A percentile compares a stretch with the other conserved stretches of the same genome.
phyloP scores from a whole-genome alignment of 2,329 filamentous ascomycete species.

The Bipolaris oryzae region DNA sequence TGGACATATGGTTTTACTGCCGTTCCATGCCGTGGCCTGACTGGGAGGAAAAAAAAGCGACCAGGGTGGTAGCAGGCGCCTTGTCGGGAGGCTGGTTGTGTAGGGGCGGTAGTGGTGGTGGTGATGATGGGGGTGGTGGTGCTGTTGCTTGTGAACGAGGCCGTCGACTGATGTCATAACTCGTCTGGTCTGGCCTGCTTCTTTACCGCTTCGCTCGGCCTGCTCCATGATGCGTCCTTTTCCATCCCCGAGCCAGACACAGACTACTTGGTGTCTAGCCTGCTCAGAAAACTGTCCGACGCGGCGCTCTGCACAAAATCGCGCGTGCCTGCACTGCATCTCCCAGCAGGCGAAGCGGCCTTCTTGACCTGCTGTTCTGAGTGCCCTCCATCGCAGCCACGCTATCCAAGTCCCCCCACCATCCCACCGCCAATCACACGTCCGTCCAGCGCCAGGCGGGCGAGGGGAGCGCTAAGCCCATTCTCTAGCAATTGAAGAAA shows the following conservation, averaged over 20 bases:
- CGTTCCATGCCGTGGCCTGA: background rate
- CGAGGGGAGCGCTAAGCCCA: constrained; percentile 45
- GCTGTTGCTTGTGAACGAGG: background rate
- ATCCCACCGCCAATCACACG: constrained; percentile 38
- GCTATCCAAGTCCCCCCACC: constrained; percentile 19
- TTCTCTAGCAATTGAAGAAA: constrained; percentile 45
- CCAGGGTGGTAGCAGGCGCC: background rate
- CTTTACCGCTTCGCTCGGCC: constrained; percentile 18
- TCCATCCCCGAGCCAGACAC: background rate
- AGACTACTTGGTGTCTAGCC: background rate
- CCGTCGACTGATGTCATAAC: constrained; percentile 17
- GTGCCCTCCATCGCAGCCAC: constrained; percentile 11
- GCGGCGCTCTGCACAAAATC: background rate
- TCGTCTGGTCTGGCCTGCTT: constrained; percentile 8
- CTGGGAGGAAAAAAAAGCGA: background rate
- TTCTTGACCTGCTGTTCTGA: background rate
- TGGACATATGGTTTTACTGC: background rate
- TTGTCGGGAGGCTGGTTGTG: background rate
- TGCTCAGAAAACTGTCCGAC: background rate
- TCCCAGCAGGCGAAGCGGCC: background rate
- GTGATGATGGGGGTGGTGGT: background rate
- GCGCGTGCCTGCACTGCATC: background rate
- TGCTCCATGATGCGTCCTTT: background rate
- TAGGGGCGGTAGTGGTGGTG: too few species aligned
- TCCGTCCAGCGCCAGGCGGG: constrained; percentile 31